phyloP scores from a whole-genome alignment of 2,329 filamentous ascomycete species.

The Fusarium euwallaceae region DNA sequence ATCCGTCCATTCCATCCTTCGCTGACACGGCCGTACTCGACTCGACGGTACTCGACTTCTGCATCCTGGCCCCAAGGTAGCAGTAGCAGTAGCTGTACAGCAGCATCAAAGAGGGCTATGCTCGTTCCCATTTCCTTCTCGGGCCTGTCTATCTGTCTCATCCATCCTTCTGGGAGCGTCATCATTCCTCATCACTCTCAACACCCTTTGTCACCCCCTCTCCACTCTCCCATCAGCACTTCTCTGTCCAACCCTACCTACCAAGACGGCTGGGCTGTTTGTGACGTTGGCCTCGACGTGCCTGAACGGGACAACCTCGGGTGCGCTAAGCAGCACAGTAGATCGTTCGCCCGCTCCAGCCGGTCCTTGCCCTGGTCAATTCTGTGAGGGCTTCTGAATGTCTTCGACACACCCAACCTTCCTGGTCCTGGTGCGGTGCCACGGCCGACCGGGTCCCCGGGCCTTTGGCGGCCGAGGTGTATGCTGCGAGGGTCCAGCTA shows the following conservation, averaged over 20 bases:
- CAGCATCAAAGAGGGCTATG: slow-evolving; percentile 17
- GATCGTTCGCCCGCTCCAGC: slow-evolving; percentile 22
- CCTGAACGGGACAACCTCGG: slow-evolving; percentile 22
- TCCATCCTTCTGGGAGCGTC: background rate
- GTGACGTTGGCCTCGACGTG: slow-evolving; percentile 14
- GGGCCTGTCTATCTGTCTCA: background rate
- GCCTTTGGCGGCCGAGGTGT: background rate
- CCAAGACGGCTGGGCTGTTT: background rate
- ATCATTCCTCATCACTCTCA: slow-evolving; percentile 12
- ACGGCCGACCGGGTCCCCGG: slow-evolving; percentile 2
- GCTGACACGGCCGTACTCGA: slow-evolving; percentile 13
- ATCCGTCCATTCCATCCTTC: slow-evolving; percentile 6
- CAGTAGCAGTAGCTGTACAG: slow-evolving; percentile 29
- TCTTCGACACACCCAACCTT: background rate
- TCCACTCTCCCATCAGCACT: background rate
- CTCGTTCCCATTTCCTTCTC: slow-evolving; percentile 16
- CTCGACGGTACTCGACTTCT: background rate
- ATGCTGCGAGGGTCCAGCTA: background rate
- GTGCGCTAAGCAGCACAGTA: slow-evolving; percentile 11
- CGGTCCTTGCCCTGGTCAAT: background rate
- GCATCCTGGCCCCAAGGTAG: slow-evolving; percentile 19
- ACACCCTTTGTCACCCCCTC: background rate
- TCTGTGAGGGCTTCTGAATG: slow-evolving; percentile 1
- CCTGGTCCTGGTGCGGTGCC: background rate
- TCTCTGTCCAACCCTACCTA: slow-evolving; percentile 2